These are phyloP conservation scores for Pythium plurisporium DNA, from an alignment of 352 stramenopile genomes.

Conservation along the genomic window DNA sequence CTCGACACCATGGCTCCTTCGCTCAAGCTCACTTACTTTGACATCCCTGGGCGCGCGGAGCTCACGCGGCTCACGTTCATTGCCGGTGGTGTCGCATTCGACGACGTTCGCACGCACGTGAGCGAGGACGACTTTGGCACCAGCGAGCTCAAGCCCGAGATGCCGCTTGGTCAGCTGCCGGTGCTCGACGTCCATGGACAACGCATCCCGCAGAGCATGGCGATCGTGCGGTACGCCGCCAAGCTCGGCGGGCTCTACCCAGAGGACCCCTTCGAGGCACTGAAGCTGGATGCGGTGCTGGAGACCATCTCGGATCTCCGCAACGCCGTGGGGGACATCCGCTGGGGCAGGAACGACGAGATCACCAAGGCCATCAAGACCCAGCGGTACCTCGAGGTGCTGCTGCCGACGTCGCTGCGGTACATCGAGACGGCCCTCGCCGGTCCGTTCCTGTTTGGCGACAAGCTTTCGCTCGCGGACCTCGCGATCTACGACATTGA, in stretches of 20 bases:
- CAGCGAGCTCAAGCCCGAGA: slow-evolving; percentile 27
- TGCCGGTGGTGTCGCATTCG: slow-evolving; percentile 40
- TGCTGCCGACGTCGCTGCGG: slow-evolving; percentile 30
- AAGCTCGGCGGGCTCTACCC: slow-evolving; percentile 60
- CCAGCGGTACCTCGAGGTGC: slow-evolving; percentile 32
- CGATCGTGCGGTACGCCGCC: slow-evolving; percentile 55
- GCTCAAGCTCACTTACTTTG: slow-evolving; percentile 55
- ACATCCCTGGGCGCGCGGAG: slow-evolving; percentile 40
- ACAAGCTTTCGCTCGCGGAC: slow-evolving; percentile 35
- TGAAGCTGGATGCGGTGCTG: slow-evolving; percentile 45
- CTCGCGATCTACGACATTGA: slow-evolving; percentile 43
- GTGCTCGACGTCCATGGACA: slow-evolving; percentile 44
- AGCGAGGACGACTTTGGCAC: slow-evolving; percentile 20
- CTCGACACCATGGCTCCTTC: neutral
- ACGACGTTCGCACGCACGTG: slow-evolving; percentile 30
- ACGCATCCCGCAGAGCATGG: slow-evolving; percentile 44
- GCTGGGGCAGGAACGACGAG: slow-evolving; percentile 34
- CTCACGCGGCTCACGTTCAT: slow-evolving; percentile 40
- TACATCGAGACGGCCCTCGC: slow-evolving; percentile 37
- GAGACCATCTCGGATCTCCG: slow-evolving; percentile 41
- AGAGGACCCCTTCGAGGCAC: slow-evolving; percentile 37
- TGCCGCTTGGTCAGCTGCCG: slow-evolving; percentile 45
- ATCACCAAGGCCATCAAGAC: slow-evolving; percentile 35
- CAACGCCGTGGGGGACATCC: slow-evolving; percentile 28
- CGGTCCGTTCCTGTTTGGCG: slow-evolving; percentile 51